phyloP scores from a whole-genome alignment of 192 early-diverging fungal species.

The Umbelopsis sp. region DNA sequence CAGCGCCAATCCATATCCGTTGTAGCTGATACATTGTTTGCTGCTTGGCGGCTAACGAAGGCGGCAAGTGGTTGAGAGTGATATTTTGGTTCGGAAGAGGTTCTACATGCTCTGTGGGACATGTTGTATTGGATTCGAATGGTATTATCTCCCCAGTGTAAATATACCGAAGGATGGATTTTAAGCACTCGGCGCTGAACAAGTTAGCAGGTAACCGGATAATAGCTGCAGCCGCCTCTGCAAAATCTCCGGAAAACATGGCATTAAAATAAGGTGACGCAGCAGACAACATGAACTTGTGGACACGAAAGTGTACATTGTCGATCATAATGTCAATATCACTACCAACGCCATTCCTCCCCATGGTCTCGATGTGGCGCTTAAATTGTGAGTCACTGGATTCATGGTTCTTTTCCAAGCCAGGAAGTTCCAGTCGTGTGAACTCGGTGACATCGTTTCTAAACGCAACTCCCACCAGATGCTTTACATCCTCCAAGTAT shows the following conservation, averaged over 20 bases:
- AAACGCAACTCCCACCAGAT: slow-evolving; percentile 7
- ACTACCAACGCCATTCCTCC: not conserved
- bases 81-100: slow-evolving; percentile 5
- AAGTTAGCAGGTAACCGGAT: slow-evolving; percentile 18
- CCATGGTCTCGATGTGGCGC: slow-evolving; percentile 16
- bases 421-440: slow-evolving; percentile 19
- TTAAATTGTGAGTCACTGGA: slow-evolving; percentile 17
- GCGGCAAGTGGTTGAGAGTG: not conserved
- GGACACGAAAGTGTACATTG: not conserved
- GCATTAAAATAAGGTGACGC: slow-evolving; percentile 34
- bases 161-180: slow-evolving; percentile 23
- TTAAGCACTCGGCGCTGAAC: not conserved
- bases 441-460: slow-evolving; percentile 12
- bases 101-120: not conserved
- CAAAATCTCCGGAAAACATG: slow-evolving; percentile 29
- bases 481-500: slow-evolving; percentile 1
- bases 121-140: not conserved
- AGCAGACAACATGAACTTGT: slow-evolving; percentile 22
- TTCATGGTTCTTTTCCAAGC: slow-evolving; percentile 15
- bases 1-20: slow-evolving; percentile 24
- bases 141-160: slow-evolving; percentile 18
- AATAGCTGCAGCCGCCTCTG: slow-evolving; percentile 15
- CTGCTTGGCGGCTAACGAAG: not conserved
- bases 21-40: slow-evolving; percentile 7
- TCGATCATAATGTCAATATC: not conserved